Conservation (phyloP, 1,139 yeast genomes). For the Wickerhamiella infanticola region DNA sequence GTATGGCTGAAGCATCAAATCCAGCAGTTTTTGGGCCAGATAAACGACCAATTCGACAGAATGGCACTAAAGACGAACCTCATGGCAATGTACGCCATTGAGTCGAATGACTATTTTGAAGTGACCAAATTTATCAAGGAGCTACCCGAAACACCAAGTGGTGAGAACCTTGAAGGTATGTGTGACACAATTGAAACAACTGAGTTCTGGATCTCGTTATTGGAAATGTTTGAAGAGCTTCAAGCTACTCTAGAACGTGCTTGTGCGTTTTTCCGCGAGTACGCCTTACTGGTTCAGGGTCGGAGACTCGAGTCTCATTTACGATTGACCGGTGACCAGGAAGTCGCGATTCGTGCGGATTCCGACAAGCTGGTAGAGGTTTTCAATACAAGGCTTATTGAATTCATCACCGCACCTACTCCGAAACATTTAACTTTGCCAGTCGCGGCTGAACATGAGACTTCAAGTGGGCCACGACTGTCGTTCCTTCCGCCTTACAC, state of each 20-base stretch:
- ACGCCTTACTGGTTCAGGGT: conserved; percentile 2
- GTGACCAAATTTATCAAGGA: conserved; percentile 6
- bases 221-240: conserved; percentile 32
- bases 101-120: conserved; percentile 6
- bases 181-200: conserved; percentile 34
- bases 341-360: conserved; percentile 3
- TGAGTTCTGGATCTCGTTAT: conserved; percentile 39
- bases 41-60: conserved; percentile 28
- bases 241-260: conserved; percentile 23
- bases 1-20: conserved; percentile 43
- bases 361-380: conserved; percentile 5
- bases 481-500: conserved; percentile 48
- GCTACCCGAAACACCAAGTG: conserved; percentile 9
- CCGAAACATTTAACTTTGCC: conserved; percentile 6
- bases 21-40: conserved; percentile 25
- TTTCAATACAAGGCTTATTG: conserved; percentile 5
- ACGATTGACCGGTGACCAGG: conserved; percentile 8
- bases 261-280: conserved; percentile 30
- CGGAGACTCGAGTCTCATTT: conserved; percentile 6
- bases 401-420: conserved; percentile 6
- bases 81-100: conserved; percentile 12
- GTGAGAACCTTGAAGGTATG: conserved; percentile 11
- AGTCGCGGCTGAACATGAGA: conserved; percentile 7
- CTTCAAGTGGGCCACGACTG: conserved; percentile 18
- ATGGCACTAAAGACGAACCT: conserved; percentile 22